Base-by-base conservation (phyloP, 345 rosid species). In the Citrus sp. region DNA sequence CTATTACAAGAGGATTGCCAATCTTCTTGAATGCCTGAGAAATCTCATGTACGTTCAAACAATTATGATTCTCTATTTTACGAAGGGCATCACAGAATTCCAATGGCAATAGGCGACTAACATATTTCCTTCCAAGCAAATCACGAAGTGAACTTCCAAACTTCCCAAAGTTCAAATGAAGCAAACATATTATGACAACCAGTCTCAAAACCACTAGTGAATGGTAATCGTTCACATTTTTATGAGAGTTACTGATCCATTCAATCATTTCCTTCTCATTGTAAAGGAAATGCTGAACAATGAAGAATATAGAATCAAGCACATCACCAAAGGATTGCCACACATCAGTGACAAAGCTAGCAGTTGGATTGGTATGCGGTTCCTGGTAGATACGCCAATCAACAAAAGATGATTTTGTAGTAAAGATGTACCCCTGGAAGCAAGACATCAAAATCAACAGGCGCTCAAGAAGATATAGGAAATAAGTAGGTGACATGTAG, bases 381-480 rank as follows among this genome's bases (percentile, higher is more conserved):
- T 80, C 87, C 76, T 80, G 58, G 78, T 55, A 72, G 55, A 82
- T 58, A 32, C 86, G 80, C 87, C 86, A 86, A 77, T 89, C 90
- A 67, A 81, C 74, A 62, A 86, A 82, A 54, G 86, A 74, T 54
- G 88, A 77, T 65, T 83, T 80, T 0, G 87, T 77, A 0, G 86
- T 55, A 34, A 73, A 67, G 32, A 87, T 55, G 67, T 10, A 73
- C 16, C 84, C 82, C 9, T 64, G 61, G 42, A 38, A 30, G 76
- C 19, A 62, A 65, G 85, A 77, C 5, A 82, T 10, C n/a, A 81
- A 24, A 65, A 84, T 60, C 70, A 86, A 67, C 54, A 75, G 81
- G 16, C 88, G 86, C 72, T 87, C 92, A 21, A 87, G 18, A 25
- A 89, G 89, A 77, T 86, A 89, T 25, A 86, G 34, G 78, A 87